These are phyloP conservation scores for Phytophthora pisi DNA, from an alignment of 352 stramenopile species.

Conservation along the genomic window DNA sequence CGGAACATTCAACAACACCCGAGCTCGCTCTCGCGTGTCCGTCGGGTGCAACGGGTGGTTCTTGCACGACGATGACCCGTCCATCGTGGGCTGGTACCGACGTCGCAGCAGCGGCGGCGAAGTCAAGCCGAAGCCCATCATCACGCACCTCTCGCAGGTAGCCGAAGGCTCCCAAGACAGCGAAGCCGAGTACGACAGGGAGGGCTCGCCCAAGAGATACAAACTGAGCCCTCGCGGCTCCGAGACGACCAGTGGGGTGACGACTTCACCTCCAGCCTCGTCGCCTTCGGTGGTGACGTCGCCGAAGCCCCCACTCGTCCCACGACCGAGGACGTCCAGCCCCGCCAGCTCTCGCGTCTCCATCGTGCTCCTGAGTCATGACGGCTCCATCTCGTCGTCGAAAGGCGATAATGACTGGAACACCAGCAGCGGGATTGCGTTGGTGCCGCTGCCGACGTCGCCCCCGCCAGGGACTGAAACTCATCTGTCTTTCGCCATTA, in stretches of 20 bases:
- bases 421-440: slow-evolving; percentile 5
- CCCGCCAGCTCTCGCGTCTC: slow-evolving; percentile 9
- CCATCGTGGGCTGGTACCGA: slow-evolving; percentile 21
- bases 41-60: slow-evolving; percentile 43
- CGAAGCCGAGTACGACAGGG: slow-evolving; percentile 9
- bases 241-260: not conserved
- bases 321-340: not conserved
- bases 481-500: slow-evolving; percentile 10
- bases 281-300: not conserved
- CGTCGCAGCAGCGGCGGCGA: slow-evolving; percentile 20
- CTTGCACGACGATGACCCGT: slow-evolving; percentile 28
- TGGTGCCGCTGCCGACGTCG: slow-evolving; percentile 10
- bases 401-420: slow-evolving; percentile 8
- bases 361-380: slow-evolving; percentile 16
- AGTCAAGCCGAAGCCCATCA: slow-evolving; percentile 5
- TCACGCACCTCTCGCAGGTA: slow-evolving; percentile 13
- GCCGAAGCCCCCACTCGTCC: slow-evolving; percentile 8
- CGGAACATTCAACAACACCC: slow-evolving; percentile 17
- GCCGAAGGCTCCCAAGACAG: slow-evolving; percentile 13
- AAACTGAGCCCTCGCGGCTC: slow-evolving; percentile 11
- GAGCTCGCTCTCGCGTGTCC: slow-evolving; percentile 34
- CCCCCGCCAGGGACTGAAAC: not conserved
- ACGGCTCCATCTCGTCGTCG: slow-evolving; percentile 15
- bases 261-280: not conserved
- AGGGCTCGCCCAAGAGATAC: slow-evolving; percentile 20